Evolutionary conservation across 2,329 filamentous ascomycete species (phyloP).

Genomic region (Coniochaeta prunicola): DNA sequence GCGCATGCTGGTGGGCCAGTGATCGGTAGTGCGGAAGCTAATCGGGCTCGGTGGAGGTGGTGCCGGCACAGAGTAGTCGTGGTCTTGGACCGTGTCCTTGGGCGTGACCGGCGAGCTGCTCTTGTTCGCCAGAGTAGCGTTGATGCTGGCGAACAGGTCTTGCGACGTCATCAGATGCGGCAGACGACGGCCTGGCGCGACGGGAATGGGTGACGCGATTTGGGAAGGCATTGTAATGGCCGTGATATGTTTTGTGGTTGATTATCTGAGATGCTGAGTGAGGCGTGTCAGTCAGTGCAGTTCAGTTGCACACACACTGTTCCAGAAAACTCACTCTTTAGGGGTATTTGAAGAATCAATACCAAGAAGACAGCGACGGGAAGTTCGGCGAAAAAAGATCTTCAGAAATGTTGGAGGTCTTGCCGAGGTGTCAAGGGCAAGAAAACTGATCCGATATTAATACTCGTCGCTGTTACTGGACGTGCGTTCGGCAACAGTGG

Average conservation of each 20-base stretch:
- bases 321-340: neutral
- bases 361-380: neutral
- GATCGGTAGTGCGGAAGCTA: slow-evolving; percentile 46
- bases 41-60: slow-evolving; percentile 58
- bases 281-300: neutral
- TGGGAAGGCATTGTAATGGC: slow-evolving; percentile 34
- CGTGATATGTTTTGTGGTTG: neutral
- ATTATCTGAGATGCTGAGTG: neutral
- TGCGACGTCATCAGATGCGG: slow-evolving; percentile 37
- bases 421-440: neutral
- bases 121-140: slow-evolving; percentile 39
- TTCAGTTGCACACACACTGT: neutral
- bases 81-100: slow-evolving; percentile 43
- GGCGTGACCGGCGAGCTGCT: slow-evolving; percentile 35
- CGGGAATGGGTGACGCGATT: slow-evolving; percentile 37
- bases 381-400: neutral
- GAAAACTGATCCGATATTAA: neutral
- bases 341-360: neutral
- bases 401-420: neutral
- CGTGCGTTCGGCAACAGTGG: neutral
- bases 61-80: slow-evolving; percentile 58
- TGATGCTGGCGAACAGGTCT: slow-evolving; percentile 47
- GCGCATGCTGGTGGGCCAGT: slow-evolving; percentile 36
- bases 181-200: slow-evolving; percentile 38
- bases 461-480: neutral